phyloP scores from a whole-genome alignment of 192 early-diverging fungal species.

The Anaeromyces robustus region DNA sequence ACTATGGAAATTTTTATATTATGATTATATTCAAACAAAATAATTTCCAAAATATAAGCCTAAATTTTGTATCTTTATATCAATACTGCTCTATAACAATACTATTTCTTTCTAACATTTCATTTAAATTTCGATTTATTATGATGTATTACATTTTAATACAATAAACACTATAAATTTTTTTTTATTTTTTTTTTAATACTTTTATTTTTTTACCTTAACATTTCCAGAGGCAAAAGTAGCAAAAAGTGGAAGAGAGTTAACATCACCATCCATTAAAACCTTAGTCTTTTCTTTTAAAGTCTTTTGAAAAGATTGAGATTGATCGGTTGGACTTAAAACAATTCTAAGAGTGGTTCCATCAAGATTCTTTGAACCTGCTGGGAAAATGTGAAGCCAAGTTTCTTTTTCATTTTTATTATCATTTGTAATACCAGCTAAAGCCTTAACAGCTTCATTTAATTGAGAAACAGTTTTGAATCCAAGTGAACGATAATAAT shows the following conservation, averaged over 20 bases:
- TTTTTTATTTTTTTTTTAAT: too few relatives aligned
- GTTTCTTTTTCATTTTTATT: constrained; percentile 11
- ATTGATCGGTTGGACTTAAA: not conserved
- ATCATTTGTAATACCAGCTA: constrained; percentile 6
- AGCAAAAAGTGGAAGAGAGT: not conserved
- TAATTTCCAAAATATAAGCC: too few relatives aligned
- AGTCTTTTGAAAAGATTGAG: not conserved
- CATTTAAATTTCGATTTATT: too few relatives aligned
- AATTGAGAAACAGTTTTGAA: constrained; percentile 28
- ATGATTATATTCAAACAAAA: too few relatives aligned
- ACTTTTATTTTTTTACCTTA: not conserved
- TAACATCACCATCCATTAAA: constrained; percentile 8
- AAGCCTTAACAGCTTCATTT: not conserved
- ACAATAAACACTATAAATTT: not conserved
- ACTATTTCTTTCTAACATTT: too few relatives aligned
- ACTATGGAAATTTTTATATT: too few relatives aligned
- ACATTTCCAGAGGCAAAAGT: not conserved
- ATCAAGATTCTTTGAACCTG: constrained; percentile 12
- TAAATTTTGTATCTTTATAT: too few relatives aligned
- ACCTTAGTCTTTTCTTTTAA: constrained; percentile 17
- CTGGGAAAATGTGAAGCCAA: constrained; percentile 44
- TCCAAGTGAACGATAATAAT: constrained; percentile 40
- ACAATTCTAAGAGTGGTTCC: not conserved
- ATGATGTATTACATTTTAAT: too few relatives aligned
- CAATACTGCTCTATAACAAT: too few relatives aligned